Percentiles rank a stretch among this genome's conserved stretches.
phyloP scores from a whole-genome alignment of 192 early-diverging fungal genomes.

The Linnemannia hyalina region DNA sequence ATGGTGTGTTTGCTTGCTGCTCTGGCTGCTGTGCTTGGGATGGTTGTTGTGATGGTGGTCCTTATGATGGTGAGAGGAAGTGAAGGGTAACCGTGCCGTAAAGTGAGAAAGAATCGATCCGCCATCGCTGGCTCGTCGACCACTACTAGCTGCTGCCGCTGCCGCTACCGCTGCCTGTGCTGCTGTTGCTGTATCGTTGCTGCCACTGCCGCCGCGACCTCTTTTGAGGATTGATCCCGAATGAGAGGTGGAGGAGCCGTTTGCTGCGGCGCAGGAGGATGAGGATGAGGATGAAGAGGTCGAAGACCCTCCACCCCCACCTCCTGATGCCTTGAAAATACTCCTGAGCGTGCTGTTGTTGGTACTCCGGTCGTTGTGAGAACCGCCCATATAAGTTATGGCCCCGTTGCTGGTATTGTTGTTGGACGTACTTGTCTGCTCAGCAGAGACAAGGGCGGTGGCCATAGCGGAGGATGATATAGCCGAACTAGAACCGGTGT shows the following conservation, averaged over 20 bases:
- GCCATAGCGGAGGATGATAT: slow-evolving; percentile 40
- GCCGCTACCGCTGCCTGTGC: background rate
- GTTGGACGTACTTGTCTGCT: background rate
- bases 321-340: background rate
- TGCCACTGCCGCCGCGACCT: background rate
- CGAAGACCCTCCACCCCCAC: background rate
- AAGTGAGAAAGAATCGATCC: slow-evolving; percentile 50
- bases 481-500: background rate
- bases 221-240: background rate
- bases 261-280: background rate
- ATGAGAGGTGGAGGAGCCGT: background rate
- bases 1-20: background rate
- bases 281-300: slow-evolving; percentile 23
- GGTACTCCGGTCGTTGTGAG: background rate
- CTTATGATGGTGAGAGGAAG: background rate
- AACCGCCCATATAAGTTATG: background rate
- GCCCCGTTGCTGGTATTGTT: slow-evolving; percentile 7
- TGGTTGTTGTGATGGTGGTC: background rate
- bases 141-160: background rate
- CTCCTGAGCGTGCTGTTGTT: slow-evolving; percentile 13
- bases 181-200: background rate
- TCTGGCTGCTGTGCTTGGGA: background rate
- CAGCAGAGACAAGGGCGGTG: slow-evolving; percentile 17
- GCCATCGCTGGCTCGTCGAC: slow-evolving; percentile 43
- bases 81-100: slow-evolving; percentile 13